These are phyloP conservation scores for Areca catechu DNA, from an alignment of 176 grass and related monocot species.

Conservation along the genomic window DNA sequence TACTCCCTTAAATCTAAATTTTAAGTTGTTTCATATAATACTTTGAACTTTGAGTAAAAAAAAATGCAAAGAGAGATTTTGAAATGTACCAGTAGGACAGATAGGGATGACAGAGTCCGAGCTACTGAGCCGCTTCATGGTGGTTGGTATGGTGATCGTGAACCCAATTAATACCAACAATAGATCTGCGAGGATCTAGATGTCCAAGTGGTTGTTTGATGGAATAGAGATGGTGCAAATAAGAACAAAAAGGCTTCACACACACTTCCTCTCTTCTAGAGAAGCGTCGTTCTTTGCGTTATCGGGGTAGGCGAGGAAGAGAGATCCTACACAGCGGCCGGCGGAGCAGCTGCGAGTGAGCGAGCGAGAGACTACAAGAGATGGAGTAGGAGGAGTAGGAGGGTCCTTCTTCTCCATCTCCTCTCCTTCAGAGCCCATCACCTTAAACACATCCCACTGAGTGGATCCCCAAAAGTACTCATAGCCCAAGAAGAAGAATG, in stretches of 20 bases:
- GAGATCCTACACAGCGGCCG: constrained; percentile 2
- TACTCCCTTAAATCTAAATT: no score
- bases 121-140: constrained; percentile 29
- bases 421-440: constrained; percentile 36
- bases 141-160: background rate
- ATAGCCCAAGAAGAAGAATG: constrained; percentile 5
- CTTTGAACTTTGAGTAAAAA: background rate
- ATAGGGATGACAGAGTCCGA: constrained; percentile 22
- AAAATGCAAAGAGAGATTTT: background rate
- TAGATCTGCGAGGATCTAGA: no score
- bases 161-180: background rate
- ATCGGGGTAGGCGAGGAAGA: background rate
- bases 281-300: no score
- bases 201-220: no score
- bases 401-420: constrained; percentile 22
- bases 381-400: constrained; percentile 3
- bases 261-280: no score
- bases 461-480: no score
- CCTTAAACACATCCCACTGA: background rate
- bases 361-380: constrained; percentile 1
- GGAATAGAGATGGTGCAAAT: background rate
- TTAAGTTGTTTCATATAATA: no score
- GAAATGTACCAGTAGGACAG: constrained; percentile 26
- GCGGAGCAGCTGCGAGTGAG: background rate
- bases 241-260: background rate